Evolutionary conservation across 805 yeast species (phyloP).

Genomic region (Sugiyamaella mastotermitis): DNA sequence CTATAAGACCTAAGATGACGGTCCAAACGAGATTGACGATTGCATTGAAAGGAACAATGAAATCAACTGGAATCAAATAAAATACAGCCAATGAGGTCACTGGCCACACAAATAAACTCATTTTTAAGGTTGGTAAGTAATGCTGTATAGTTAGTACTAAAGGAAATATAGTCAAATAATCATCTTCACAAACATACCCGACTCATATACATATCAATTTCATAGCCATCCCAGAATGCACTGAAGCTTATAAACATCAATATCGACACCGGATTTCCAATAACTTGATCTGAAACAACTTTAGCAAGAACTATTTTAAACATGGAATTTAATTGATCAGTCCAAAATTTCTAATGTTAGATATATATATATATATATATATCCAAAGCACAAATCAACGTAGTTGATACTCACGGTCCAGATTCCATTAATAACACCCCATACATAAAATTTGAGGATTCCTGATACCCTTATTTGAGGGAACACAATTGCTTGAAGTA

Average conservation of each 20-base stretch:
- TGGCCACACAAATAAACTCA: slow-evolving; percentile 24
- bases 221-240: slow-evolving; percentile 33
- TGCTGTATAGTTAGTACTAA: slow-evolving; percentile 10
- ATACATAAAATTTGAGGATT: slow-evolving; percentile 30
- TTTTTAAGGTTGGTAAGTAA: slow-evolving; percentile 14
- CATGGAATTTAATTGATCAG: slow-evolving; percentile 26
- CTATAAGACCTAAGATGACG: slow-evolving; percentile 17
- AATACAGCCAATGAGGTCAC: slow-evolving; percentile 20
- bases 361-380: too few relatives aligned
- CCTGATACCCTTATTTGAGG: slow-evolving; percentile 8
- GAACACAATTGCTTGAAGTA: slow-evolving; percentile 23
- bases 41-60: slow-evolving; percentile 23
- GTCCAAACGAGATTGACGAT: slow-evolving; percentile 23
- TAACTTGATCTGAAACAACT: slow-evolving; percentile 27
- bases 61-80: slow-evolving; percentile 16
- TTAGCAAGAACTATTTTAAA: slow-evolving; percentile 19
- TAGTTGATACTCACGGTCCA: slow-evolving; percentile 24
- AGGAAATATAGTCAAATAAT: neutral
- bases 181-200: slow-evolving; percentile 12
- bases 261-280: slow-evolving; percentile 31
- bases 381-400: neutral
- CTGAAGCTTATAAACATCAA: slow-evolving; percentile 28
- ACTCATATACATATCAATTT: slow-evolving; percentile 26
- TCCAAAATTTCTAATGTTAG: slow-evolving; percentile 28
- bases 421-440: slow-evolving; percentile 32